phyloP scores from a whole-genome alignment of 108 stramenopile genomes.

The Skeletonema costatum region DNA sequence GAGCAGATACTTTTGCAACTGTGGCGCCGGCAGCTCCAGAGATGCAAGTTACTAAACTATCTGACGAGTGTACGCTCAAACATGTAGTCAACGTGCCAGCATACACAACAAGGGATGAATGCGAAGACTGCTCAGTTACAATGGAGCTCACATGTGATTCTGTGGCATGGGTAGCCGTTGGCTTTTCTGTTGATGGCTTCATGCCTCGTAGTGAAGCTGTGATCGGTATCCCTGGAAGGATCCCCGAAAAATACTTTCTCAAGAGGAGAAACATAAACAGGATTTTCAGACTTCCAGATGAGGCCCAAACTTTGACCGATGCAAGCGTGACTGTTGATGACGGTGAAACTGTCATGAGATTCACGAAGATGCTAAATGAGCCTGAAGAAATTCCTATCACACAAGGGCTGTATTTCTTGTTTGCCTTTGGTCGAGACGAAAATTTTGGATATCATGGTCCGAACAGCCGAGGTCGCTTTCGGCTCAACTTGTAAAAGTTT shows the following conservation, averaged over 20 bases:
- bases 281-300: conserved; percentile 33
- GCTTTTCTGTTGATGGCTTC: conserved; percentile 21
- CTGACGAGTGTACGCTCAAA: background rate
- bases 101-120: conserved; percentile 5
- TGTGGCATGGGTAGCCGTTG: conserved; percentile 55
- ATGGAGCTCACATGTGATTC: conserved; percentile 17
- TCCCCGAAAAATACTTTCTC: conserved; percentile 52
- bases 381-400: conserved; percentile 51
- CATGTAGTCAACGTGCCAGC: background rate
- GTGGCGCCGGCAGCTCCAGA: background rate
- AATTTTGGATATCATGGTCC: conserved; percentile 42
- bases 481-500: conserved; percentile 2
- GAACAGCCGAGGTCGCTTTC: background rate
- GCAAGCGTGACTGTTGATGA: conserved; percentile 46
- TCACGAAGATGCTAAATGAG: conserved; percentile 66
- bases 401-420: conserved; percentile 49
- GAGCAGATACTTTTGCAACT: background rate
- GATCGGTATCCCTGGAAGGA: conserved; percentile 18
- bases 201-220: conserved; percentile 63
- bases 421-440: conserved; percentile 48
- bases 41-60: background rate
- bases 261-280: conserved; percentile 17
- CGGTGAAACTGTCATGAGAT: conserved; percentile 53
- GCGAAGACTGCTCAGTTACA: conserved; percentile 4
- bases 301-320: conserved; percentile 63